These are phyloP conservation scores for Nyssa sinensis DNA, from an alignment of 148 eudicot species.

Conservation along the genomic window DNA sequence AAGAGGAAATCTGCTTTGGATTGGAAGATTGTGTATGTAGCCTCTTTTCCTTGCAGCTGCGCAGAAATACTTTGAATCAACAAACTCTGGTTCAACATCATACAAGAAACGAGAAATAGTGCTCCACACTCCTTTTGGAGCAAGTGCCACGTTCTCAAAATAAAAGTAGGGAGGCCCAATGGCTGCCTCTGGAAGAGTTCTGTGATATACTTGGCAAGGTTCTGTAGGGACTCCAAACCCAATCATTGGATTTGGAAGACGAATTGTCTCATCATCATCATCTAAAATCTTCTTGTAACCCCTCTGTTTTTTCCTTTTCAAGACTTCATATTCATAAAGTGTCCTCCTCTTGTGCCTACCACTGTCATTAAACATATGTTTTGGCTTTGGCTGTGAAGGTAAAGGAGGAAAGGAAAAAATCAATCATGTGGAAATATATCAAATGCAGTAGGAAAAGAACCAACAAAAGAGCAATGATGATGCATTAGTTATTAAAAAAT, in stretches of 20 bases:
- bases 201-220: conserved; percentile 16
- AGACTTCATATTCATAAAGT: conserved; percentile 19
- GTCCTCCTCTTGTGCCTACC: conserved; percentile 62
- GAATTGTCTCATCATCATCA: conserved; percentile 53
- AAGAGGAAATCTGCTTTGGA: conserved; percentile 55
- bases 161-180: conserved; percentile 79
- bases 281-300: conserved; percentile 15
- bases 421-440: neutral
- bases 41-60: conserved; percentile 91
- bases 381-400: conserved; percentile 26
- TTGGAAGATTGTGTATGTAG: conserved; percentile 81
- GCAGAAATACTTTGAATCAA: conserved; percentile 77
- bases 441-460: neutral
- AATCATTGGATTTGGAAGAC: conserved; percentile 87
- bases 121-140: conserved; percentile 93
- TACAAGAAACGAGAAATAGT: conserved; percentile 68
- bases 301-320: conserved; percentile 37
- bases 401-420: neutral
- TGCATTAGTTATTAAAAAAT: neutral
- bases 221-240: conserved; percentile 77
- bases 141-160: conserved; percentile 90
- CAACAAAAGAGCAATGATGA: neutral
- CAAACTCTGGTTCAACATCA: conserved; percentile 83
- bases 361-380: neutral
- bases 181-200: conserved; percentile 64